Percentiles rank a stretch among this genome's conserved stretches.
phyloP scores from a whole-genome alignment of 2,329 filamentous ascomycete species.

The Aspergillus pseudonomiae region DNA sequence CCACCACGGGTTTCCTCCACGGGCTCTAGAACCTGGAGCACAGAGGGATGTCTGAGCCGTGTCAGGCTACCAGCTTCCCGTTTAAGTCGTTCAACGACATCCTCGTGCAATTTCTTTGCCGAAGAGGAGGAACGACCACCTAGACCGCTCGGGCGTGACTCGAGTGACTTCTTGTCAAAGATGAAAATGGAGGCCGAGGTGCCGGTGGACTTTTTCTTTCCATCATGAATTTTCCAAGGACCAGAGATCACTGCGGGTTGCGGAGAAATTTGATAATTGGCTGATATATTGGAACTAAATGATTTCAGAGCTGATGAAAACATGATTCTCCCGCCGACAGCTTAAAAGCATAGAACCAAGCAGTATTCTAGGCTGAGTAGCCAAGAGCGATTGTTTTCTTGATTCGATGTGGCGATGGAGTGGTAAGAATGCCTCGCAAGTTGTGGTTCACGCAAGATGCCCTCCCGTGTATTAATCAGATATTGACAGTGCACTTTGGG shows the following conservation, averaged over 20 bases:
- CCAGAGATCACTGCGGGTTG: slow-evolving; percentile 79
- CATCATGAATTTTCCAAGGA: slow-evolving; percentile 97
- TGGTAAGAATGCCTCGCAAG: not conserved
- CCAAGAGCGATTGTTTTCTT: not conserved
- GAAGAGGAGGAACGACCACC: slow-evolving; percentile 65
- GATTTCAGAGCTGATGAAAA: slow-evolving; percentile 94
- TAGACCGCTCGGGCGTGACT: slow-evolving; percentile 66
- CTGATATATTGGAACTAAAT: slow-evolving; percentile 88
- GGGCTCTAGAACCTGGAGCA: slow-evolving; percentile 90
- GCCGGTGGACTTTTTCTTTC: slow-evolving; percentile 92
- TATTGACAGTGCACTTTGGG: not conserved
- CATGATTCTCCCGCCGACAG: slow-evolving; percentile 60
- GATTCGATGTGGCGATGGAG: not conserved
- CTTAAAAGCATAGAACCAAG: not conserved
- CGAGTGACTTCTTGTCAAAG: slow-evolving; percentile 86
- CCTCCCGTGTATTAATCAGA: not conserved
- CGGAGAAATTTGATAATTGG: slow-evolving; percentile 83
- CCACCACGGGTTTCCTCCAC: slow-evolving; percentile 92
- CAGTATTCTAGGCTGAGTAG: not conserved
- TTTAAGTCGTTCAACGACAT: slow-evolving; percentile 87
- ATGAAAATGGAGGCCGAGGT: slow-evolving; percentile 90
- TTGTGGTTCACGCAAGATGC: not conserved
- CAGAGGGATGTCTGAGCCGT: slow-evolving; percentile 83
- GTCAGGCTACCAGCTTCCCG: slow-evolving; percentile 90
- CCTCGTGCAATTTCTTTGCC: slow-evolving; percentile 76